Conservation (phyloP, 768 basidiomycete genomes). For the Amanita polypyramis region DNA sequence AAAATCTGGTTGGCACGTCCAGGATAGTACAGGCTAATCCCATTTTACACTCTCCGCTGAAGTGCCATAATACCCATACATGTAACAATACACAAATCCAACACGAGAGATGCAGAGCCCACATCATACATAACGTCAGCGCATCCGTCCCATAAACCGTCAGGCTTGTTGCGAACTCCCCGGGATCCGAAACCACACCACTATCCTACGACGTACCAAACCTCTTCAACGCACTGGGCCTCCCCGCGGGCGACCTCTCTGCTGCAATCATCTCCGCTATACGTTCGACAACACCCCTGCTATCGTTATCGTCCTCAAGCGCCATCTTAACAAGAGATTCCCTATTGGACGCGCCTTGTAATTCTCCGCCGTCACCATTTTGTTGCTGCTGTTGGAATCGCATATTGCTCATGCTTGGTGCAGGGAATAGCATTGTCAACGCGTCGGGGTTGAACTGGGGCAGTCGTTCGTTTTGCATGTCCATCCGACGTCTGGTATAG, state of each 20-base stretch:
- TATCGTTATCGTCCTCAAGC: slow-evolving; percentile 45
- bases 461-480: slow-evolving; percentile 66
- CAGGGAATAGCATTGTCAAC: slow-evolving; percentile 34
- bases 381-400: slow-evolving; percentile 5
- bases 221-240: slow-evolving; percentile 49
- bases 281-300: slow-evolving; percentile 39
- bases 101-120: too few relatives aligned
- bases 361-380: neutral
- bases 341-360: slow-evolving; percentile 31
- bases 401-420: slow-evolving; percentile 40
- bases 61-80: too few relatives aligned
- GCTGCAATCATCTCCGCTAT: slow-evolving; percentile 55
- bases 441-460: slow-evolving; percentile 39
- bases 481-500: slow-evolving; percentile 49
- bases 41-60: too few relatives aligned
- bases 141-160: too few relatives aligned
- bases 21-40: too few relatives aligned
- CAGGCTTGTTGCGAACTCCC: neutral
- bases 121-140: too few relatives aligned
- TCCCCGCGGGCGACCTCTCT: slow-evolving; percentile 31
- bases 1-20: too few relatives aligned
- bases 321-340: slow-evolving; percentile 55
- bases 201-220: slow-evolving; percentile 43
- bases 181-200: neutral
- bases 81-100: too few relatives aligned